Conservation (phyloP, 139 green algal species). For the Zygnema cylindricum region DNA sequence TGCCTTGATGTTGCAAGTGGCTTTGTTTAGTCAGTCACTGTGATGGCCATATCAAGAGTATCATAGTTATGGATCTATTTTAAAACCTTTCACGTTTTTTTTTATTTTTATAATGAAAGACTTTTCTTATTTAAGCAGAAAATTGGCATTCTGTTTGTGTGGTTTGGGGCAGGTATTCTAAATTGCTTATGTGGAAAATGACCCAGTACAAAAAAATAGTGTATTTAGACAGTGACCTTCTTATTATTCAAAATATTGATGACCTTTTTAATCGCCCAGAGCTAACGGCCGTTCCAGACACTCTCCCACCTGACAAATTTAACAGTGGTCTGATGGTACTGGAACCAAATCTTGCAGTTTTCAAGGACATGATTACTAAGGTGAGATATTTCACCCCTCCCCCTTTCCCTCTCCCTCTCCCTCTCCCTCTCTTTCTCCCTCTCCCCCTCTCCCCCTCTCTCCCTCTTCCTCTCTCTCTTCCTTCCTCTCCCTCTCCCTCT, state of each 20-base stretch:
- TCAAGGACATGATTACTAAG: slow-evolving; percentile 46
- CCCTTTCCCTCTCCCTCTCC: too few species aligned
- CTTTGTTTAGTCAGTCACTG: too few species aligned
- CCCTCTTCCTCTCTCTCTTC: too few species aligned
- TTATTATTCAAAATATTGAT: slow-evolving; percentile 73
- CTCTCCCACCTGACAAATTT: slow-evolving; percentile 41
- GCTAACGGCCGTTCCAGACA: slow-evolving; percentile 41
- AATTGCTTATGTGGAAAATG: slow-evolving; percentile 42
- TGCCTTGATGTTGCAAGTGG: too few species aligned
- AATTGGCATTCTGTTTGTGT: neutral
- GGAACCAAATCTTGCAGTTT: slow-evolving; percentile 40
- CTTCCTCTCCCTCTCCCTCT: too few species aligned
- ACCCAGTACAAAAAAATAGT: slow-evolving; percentile 66
- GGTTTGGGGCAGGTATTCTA: slow-evolving; percentile 1
- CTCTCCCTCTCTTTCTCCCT: too few species aligned
- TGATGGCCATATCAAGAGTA: neutral
- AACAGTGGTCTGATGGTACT: slow-evolving; percentile 50
- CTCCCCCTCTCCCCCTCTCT: too few species aligned
- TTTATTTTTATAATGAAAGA: neutral
- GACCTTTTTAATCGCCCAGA: slow-evolving; percentile 71
- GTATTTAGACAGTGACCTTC: slow-evolving; percentile 78
- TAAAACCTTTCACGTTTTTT: neutral
- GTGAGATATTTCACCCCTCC: neutral
- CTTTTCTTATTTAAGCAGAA: neutral
- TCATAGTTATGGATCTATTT: neutral